Evolutionary conservation across 345 rosid genomes (phyloP), one percentile per base, ranked within the genome.

Genomic region (Iberis pinnata): DNA sequence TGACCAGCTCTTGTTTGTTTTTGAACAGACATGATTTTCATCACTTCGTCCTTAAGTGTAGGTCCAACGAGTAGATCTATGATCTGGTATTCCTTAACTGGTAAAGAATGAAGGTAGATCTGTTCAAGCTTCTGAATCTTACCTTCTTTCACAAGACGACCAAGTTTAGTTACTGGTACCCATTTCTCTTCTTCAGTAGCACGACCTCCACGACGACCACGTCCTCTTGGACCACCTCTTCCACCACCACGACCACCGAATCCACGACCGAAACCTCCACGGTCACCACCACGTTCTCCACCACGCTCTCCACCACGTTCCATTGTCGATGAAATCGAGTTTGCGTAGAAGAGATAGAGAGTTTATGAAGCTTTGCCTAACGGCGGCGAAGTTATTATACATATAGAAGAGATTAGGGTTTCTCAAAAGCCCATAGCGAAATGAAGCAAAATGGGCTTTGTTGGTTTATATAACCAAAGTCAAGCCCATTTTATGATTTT

Each of bases 1-100:
- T 84, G 93, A 7, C 88, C 88, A 37, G 86, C 90, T 11, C 90
- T 72, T 22, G 86, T 83, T 65, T 64, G 69, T n/a, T 64, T 64
- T 14, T 64, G 56, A 29, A 64, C 69, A 2, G 69, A 42, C 61
- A 46, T 64, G 36, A 64, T 64, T 12, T 64, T 64, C 68, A 63
- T 63, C 10, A 55, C 68, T 31, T 63, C 61, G 8, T 63, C 56
- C 7, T 64, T 64, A 35, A 64, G 16, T 10, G 56, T 10, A 0
- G 56, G 69, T 47, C 69, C 62, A 17, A 64, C 41, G 32, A 64
- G 61, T 6, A 16, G 40, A 54, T 63, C 68, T 3, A 63, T 29
- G 39, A 63, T 63, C 32, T 63, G 69, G 43, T 64, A 55, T 15
- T 63, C 62, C 62, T 64, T 64, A 2, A 64, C 22, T 3, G 69